Conservation (phyloP, 1,284 basidiomycete species). For the Trametes polyzona region DNA sequence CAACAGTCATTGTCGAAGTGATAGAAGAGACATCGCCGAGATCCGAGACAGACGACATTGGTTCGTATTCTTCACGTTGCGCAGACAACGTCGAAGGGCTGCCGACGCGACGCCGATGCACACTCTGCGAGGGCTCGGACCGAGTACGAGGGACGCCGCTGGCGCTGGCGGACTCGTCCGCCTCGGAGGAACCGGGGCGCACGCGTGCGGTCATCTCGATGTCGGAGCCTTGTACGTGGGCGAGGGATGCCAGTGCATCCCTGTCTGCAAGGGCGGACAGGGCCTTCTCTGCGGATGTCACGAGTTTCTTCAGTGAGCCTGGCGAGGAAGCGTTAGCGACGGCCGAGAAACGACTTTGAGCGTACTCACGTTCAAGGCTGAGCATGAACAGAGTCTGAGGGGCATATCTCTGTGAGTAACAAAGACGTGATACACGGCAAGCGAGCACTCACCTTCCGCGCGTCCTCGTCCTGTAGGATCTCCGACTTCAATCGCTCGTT, state of each 20-base stretch:
- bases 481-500: conserved; percentile 47
- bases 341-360: too few relatives aligned
- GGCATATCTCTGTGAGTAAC: background rate
- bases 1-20: background rate
- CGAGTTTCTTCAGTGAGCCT: conserved; percentile 48
- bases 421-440: background rate
- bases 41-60: background rate
- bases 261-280: conserved; percentile 44
- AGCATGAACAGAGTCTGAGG: conserved; percentile 53
- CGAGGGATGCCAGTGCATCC: conserved; percentile 29
- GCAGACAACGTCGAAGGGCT: background rate
- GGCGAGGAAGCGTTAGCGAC: background rate
- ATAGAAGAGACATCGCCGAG: background rate
- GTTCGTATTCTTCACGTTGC: background rate
- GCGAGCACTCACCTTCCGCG: conserved; percentile 48
- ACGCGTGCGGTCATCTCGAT: background rate
- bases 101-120: background rate
- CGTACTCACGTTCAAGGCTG: conserved; percentile 57
- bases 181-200: background rate
- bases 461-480: conserved; percentile 51
- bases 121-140: background rate
- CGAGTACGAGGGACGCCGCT: background rate
- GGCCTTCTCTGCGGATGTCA: conserved; percentile 47
- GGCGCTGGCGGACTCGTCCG: background rate
- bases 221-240: background rate